Percentiles rank a stretch among this genome's conserved stretches.
phyloP scores from a whole-genome alignment of 1,284 basidiomycete genomes.

The Austroboletus novae-zelandiae region DNA sequence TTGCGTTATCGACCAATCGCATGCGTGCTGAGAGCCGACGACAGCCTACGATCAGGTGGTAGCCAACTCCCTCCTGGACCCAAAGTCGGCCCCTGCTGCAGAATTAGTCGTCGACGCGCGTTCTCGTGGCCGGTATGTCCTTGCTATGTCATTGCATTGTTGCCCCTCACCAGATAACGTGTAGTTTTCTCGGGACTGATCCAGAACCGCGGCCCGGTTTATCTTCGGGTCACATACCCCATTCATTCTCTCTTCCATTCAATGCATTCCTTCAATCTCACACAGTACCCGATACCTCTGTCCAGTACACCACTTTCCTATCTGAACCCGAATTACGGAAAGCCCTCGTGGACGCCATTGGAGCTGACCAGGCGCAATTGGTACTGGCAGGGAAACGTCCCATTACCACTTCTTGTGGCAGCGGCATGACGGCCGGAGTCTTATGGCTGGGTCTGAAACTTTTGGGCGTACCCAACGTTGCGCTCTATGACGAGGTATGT shows the following conservation, averaged over 20 bases:
- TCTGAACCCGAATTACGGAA: slow-evolving; percentile 53
- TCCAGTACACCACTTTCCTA: slow-evolving; percentile 65
- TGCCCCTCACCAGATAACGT: slow-evolving; percentile 10
- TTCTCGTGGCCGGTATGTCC: slow-evolving; percentile 64
- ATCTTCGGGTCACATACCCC: slow-evolving; percentile 91
- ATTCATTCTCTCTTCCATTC: slow-evolving; percentile 86
- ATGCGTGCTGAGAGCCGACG: slow-evolving; percentile 17
- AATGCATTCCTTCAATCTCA: slow-evolving; percentile 66
- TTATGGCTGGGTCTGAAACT: slow-evolving; percentile 86
- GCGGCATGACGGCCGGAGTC: slow-evolving; percentile 95
- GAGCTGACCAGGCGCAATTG: slow-evolving; percentile 49
- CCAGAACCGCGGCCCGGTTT: slow-evolving; percentile 90
- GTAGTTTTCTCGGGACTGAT: slow-evolving; percentile 74
- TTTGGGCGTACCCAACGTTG: slow-evolving; percentile 57
- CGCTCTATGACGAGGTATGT: slow-evolving; percentile 83
- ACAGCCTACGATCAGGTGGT: slow-evolving; percentile 85
- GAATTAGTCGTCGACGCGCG: slow-evolving; percentile 90
- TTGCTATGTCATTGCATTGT: background rate
- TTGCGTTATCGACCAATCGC: slow-evolving; percentile 15
- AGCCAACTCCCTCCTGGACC: slow-evolving; percentile 58
- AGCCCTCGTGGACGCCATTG: slow-evolving; percentile 62
- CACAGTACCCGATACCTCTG: slow-evolving; percentile 35
- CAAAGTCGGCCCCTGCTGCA: slow-evolving; percentile 41
- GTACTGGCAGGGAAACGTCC: slow-evolving; percentile 58
- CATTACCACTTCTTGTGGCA: slow-evolving; percentile 80